Evolutionary conservation across 345 rosid genomes (phyloP).

Genomic region (Citrus sinensis): DNA sequence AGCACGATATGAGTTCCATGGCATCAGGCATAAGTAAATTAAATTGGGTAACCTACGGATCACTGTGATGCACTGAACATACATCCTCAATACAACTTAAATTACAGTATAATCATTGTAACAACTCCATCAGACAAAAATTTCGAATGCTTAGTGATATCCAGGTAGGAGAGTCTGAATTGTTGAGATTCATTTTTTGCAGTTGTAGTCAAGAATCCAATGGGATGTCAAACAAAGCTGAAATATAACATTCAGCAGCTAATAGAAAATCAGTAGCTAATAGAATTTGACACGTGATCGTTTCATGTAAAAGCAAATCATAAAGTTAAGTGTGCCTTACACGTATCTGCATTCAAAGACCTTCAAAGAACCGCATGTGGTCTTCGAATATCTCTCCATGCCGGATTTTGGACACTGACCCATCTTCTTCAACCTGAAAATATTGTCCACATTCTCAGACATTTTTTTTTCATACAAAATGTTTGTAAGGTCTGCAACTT

Average conservation of each 20-base stretch:
- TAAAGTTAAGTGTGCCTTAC: slow-evolving; percentile 1
- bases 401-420: slow-evolving; percentile 69
- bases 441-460: not conserved
- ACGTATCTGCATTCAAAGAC: slow-evolving; percentile 37
- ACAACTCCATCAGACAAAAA: not conserved
- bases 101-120: not conserved
- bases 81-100: not conserved
- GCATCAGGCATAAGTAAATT: not conserved
- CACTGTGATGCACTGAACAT: not conserved
- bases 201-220: not conserved
- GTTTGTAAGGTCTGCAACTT: not conserved
- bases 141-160: not conserved
- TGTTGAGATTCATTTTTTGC: not conserved
- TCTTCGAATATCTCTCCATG: slow-evolving; percentile 87
- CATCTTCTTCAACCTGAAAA: slow-evolving; percentile 81
- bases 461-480: not conserved
- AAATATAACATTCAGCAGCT: not conserved
- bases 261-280: not conserved
- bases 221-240: not conserved
- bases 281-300: not conserved
- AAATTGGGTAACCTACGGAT: not conserved
- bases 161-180: not conserved
- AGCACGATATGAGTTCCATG: not conserved
- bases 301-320: not conserved
- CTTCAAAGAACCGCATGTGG: slow-evolving; percentile 72